Evolutionary conservation across 2,329 filamentous ascomycete genomes (phyloP), one percentile per base, ranked within the genome.

Genomic region (Seiridium unicorne): DNA sequence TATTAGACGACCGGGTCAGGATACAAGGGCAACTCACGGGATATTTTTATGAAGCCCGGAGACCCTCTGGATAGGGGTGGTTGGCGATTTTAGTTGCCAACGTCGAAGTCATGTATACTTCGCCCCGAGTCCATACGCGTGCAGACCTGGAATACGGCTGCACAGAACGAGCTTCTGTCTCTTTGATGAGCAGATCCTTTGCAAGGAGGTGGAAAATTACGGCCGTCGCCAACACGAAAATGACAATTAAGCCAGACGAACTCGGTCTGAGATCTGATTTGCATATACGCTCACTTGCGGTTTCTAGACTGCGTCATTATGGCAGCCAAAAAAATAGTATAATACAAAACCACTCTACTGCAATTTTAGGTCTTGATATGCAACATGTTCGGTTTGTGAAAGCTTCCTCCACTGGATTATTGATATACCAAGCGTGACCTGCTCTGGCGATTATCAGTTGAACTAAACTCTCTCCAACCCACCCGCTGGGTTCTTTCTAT

Each of bases 1-100:
- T 55, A 55, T 55, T 44, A 55, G 51, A 55, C 51, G 10, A 55
- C 51, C 51, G 51, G 40, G 11, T 6, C 10, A 35, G 34, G 49
- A 8, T 13, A 51, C 6, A 56, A 11, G 40, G 59, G 56, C 46
- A 47, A 57, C 61, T 62, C 44, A 48, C 47, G 56, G 44, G 59
- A 61, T 61, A 31, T 59, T 61, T 61, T 63, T 61, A 49, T 63
- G 61, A 61, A 61, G 59, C 61, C 55, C 51, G 55, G 61, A 61
- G 59, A 58, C 53, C 48, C 54, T 51, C 32, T 36, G 18, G 18
- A 26, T 26, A 56, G 54, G 48, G 57, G 51, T 38, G 40, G 31
- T 36, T 8, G 26, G 49, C 49, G 49, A 51, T 51, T 51, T 51
- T 51, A 51, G 49, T 51, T 34, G 32, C 11, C 34, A 51, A 34